Conservation (phyloP, 306 rosid species). For the Quercus suber region DNA sequence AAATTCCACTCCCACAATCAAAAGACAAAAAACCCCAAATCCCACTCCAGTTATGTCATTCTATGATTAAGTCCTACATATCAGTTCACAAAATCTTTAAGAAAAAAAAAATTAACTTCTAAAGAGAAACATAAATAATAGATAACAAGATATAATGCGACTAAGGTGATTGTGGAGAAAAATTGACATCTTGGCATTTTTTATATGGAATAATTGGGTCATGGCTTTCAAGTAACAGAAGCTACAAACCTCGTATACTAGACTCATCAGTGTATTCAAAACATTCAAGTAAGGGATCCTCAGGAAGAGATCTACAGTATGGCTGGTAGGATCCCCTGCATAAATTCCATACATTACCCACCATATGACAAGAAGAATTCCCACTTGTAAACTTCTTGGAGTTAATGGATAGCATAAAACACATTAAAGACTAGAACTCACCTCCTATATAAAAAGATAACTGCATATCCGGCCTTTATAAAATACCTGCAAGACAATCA, state of each 20-base stretch:
- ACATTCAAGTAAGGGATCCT: conserved; percentile 88
- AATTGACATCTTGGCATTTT: background rate
- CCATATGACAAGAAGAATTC: background rate
- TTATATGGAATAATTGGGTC: background rate
- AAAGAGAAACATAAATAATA: too few relatives aligned
- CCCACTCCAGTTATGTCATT: background rate
- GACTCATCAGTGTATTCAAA: conserved; percentile 45
- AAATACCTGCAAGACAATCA: conserved; percentile 60
- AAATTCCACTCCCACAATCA: background rate
- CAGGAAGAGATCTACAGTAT: conserved; percentile 82
- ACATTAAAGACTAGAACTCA: conserved; percentile 16
- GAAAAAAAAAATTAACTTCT: too few relatives aligned
- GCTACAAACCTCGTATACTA: conserved; percentile 55
- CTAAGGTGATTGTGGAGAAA: background rate
- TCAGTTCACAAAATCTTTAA: too few relatives aligned
- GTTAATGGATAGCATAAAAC: background rate
- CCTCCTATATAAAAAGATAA: conserved; percentile 78
- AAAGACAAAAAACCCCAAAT: background rate
- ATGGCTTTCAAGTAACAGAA: background rate
- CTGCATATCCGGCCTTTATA: conserved; percentile 89
- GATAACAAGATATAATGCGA: conserved; percentile 6
- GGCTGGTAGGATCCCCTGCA: conserved; percentile 91
- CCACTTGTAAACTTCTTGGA: background rate
- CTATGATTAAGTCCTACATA: background rate
- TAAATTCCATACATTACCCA: conserved; percentile 14